Evolutionary conservation across 768 basidiomycete species (phyloP), one percentile per base, ranked within the genome.

Genomic region (Cystobasidium tubakii): DNA sequence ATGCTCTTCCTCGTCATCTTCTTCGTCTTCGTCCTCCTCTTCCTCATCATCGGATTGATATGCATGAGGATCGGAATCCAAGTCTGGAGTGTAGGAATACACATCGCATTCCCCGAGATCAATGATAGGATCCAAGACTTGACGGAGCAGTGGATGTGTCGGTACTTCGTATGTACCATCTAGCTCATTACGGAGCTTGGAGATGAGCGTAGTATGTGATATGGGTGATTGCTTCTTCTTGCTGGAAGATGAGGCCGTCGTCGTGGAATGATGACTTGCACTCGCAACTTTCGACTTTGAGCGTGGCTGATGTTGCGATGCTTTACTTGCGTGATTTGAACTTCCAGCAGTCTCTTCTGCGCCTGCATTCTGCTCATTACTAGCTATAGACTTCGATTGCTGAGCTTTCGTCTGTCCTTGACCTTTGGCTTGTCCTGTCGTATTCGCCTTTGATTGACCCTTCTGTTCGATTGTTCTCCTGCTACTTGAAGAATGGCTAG

Each of bases 11-110:
- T 89, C 89, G 75, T 90, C 89, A 85, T 88, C 76, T 60, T 77
- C 77, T 27, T 79, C 79, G 79, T 89, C 89, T 78, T 90, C 88
- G 31, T 86, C 86, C 6, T 71, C 75, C 9, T 67, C 75, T 25
- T 80, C 80, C 9, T 78, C 76, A 46, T 79, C 81, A 6, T 78
- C 80, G n/a, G 80, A 78, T 44, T 79, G 79, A 43, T 77, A 81
- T 0, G 90, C 90, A 77, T 98, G 93, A 0, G 96, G 96, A 83
- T 99, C 96, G 29, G 89, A 88, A 77, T 95, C 92, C 74, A 90
- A 88, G 82, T 95, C 92, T 60, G 95, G 96, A 46, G 87, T 85
- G 84, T 93, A 99, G 1, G 91, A 90, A 82, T 89, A 99, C 73
- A 97, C 92, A 80, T 97, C 94, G 84, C 92, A 96, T 75, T 97